A percentile compares a stretch with the other conserved stretches of the same genome.
Evolutionary conservation across 345 rosid genomes (phyloP).

Genomic region (Dimocarpus longan): DNA sequence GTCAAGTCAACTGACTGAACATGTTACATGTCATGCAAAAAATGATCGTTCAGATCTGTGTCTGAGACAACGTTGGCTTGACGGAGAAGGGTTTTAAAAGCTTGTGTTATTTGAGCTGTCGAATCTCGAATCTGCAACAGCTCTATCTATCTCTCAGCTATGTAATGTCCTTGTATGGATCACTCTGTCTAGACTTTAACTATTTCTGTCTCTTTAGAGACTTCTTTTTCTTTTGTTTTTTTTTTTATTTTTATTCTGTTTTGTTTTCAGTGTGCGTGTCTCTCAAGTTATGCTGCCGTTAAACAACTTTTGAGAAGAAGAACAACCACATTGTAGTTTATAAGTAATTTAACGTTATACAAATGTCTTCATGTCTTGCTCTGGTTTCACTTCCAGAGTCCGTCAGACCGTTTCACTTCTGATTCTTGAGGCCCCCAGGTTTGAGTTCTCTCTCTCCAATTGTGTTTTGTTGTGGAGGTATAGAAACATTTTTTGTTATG

Average conservation of each 20-base stretch:
- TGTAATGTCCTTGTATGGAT: too few species aligned
- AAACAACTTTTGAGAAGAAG: not conserved
- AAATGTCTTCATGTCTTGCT: not conserved
- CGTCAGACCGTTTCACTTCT: not conserved
- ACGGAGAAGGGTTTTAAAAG: slow-evolving; percentile 6
- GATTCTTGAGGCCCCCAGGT: slow-evolving; percentile 1
- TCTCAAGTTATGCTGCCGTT: slow-evolving; percentile 35
- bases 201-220: too few species aligned
- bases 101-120: not conserved
- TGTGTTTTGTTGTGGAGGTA: not conserved
- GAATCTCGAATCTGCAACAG: slow-evolving; percentile 1
- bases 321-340: not conserved
- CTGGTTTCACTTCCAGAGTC: not conserved
- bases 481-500: too few species aligned
- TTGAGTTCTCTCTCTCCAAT: not conserved
- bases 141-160: not conserved
- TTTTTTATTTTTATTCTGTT: not conserved
- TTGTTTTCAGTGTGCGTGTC: slow-evolving; percentile 18
- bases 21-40: not conserved
- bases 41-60: slow-evolving; percentile 11
- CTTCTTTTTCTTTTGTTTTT: not conserved
- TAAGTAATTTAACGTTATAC: not conserved
- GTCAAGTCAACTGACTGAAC: not conserved
- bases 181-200: too few species aligned
- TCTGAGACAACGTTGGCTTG: not conserved